Conservation (phyloP, 1,284 basidiomycete species). For the Trichosporon asahii region DNA sequence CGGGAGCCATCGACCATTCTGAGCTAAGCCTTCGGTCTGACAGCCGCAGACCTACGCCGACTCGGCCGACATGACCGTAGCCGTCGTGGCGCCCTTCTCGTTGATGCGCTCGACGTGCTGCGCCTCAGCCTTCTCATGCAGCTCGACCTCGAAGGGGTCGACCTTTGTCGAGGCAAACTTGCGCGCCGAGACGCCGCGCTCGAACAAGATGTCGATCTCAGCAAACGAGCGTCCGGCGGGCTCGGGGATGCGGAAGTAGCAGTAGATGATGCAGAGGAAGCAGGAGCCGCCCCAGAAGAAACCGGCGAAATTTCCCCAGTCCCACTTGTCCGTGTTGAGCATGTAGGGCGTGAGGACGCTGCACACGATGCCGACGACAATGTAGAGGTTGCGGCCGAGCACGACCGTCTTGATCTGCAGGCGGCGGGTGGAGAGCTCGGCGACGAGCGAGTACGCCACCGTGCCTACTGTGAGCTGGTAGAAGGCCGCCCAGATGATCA, state of each 20-base stretch:
- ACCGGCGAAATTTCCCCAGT: slow-evolving; percentile 45
- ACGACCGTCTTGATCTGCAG: slow-evolving; percentile 57
- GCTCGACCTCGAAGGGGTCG: slow-evolving; percentile 28
- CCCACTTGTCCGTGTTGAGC: slow-evolving; percentile 53
- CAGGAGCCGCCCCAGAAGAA: slow-evolving; percentile 38
- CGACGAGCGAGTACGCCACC: slow-evolving; percentile 50
- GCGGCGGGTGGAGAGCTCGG: slow-evolving; percentile 54
- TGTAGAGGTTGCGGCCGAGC: slow-evolving; percentile 53
- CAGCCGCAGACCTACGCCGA: not conserved
- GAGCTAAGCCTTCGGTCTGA: no score
- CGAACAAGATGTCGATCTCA: slow-evolving; percentile 53
- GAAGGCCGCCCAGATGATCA: slow-evolving; percentile 52
- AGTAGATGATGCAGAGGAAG: slow-evolving; percentile 42
- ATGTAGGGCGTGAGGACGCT: slow-evolving; percentile 53
- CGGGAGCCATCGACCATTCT: not conserved
- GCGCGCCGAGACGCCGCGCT: slow-evolving; percentile 33
- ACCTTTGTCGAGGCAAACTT: slow-evolving; percentile 27
- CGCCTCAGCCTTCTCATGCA: slow-evolving; percentile 22
- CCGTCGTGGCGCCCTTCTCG: slow-evolving; percentile 6
- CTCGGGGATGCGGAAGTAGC: slow-evolving; percentile 36
- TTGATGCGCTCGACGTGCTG: slow-evolving; percentile 16
- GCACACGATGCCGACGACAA: slow-evolving; percentile 51
- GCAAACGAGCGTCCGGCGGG: slow-evolving; percentile 52
- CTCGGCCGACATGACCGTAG: not conserved
- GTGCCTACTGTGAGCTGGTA: slow-evolving; percentile 49